Percentiles rank a stretch among this genome's conserved stretches.
phyloP scores from a whole-genome alignment of 352 stramenopile species.

The Phytopythium litorale region DNA sequence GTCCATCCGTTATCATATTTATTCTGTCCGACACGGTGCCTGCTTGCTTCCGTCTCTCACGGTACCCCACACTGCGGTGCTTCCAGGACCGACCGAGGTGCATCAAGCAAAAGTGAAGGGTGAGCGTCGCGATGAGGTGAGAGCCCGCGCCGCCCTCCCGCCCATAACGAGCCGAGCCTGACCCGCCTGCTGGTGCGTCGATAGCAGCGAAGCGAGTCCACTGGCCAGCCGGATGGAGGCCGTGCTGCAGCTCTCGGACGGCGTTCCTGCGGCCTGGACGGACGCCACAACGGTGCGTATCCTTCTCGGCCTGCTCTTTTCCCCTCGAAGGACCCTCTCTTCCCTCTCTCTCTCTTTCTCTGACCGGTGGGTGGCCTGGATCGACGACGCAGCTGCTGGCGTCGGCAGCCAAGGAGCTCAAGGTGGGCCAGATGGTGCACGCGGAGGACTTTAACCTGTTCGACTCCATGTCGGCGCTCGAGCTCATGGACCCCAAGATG shows the following conservation, averaged over 20 bases:
- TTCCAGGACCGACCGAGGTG: too few relatives aligned
- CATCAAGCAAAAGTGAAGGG: background rate
- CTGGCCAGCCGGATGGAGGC: constrained; percentile 2
- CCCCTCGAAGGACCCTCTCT: too few relatives aligned
- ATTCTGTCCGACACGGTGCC: background rate
- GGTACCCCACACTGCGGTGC: background rate
- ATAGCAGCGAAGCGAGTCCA: background rate
- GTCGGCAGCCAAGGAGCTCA: constrained; percentile 70
- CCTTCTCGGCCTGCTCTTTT: background rate
- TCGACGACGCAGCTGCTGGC: constrained; percentile 38
- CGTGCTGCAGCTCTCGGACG: background rate
- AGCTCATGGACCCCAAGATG: constrained; percentile 94
- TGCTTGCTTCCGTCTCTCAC: background rate
- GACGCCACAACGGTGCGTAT: constrained; percentile 6
- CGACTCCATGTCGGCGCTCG: constrained; percentile 93
- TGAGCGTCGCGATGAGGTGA: background rate
- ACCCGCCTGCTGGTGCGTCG: background rate
- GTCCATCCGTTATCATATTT: background rate
- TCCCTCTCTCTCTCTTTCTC: background rate
- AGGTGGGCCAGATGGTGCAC: constrained; percentile 76
- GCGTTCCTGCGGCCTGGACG: background rate
- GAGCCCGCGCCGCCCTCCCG: background rate
- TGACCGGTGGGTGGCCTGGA: background rate
- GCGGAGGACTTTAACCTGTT: constrained; percentile 87
- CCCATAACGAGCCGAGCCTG: background rate